phyloP scores from a whole-genome alignment of 1,139 yeast genomes.

The Spathaspora sp. region DNA sequence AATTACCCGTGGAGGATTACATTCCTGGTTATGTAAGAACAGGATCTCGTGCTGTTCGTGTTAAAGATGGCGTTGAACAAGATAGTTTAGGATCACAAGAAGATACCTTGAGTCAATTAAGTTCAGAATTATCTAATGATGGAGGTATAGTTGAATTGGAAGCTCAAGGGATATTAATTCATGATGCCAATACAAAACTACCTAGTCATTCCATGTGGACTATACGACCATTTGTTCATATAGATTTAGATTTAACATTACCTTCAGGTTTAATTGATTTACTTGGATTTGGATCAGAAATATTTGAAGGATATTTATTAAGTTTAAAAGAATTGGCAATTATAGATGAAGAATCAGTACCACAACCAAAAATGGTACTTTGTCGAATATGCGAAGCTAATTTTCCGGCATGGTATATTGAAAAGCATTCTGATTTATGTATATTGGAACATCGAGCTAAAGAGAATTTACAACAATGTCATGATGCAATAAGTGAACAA shows the following conservation, averaged over 20 bases:
- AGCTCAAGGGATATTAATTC: constrained; percentile 95
- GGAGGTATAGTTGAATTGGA: constrained; percentile 73
- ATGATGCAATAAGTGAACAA: constrained; percentile 78
- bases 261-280: constrained; percentile 68
- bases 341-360: constrained; percentile 62
- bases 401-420: constrained; percentile 97
- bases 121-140: constrained; percentile 47
- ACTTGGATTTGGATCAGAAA: constrained; percentile 86
- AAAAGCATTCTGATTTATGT: constrained; percentile 86
- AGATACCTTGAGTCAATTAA: constrained; percentile 20
- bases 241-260: constrained; percentile 61
- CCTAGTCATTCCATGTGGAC: constrained; percentile 95
- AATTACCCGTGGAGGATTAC: constrained; percentile 10
- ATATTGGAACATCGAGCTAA: constrained; percentile 80
- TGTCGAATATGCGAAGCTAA: constrained; percentile 91
- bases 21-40: constrained; percentile 4
- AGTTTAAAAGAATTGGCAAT: constrained; percentile 61
- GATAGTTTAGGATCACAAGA: constrained; percentile 11
- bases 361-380: constrained; percentile 73
- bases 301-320: constrained; percentile 72
- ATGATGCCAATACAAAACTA: constrained; percentile 53
- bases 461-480: constrained; percentile 74
- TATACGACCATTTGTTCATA: constrained; percentile 69
- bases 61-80: constrained; percentile 10
- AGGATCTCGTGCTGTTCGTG: not conserved